phyloP scores from a whole-genome alignment of 805 yeast genomes.

The Vanderwaltozyma verrucispora region DNA sequence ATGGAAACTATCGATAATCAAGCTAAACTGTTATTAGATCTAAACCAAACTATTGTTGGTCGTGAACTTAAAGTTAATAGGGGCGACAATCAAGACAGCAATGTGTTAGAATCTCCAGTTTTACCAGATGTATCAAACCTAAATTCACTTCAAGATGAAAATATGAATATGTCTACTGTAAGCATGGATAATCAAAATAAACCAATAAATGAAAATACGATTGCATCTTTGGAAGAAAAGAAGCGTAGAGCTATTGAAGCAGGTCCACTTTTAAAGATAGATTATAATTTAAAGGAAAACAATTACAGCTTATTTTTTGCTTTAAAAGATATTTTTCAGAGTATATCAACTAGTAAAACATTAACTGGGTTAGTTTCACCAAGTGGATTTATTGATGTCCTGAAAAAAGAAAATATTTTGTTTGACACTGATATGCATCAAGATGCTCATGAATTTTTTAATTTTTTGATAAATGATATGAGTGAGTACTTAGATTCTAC shows the following conservation, averaged over 20 bases:
- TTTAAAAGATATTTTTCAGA: constrained; percentile 75
- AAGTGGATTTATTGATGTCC: constrained; percentile 53
- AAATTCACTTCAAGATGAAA: too few relatives aligned
- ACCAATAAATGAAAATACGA: background rate
- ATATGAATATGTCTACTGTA: too few relatives aligned
- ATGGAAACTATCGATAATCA: background rate
- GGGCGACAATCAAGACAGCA: too few relatives aligned
- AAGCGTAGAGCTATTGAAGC: constrained; percentile 65
- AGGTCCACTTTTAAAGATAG: constrained; percentile 80
- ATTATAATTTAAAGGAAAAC: constrained; percentile 37
- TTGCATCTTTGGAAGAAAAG: constrained; percentile 41
- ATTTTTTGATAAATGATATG: constrained; percentile 72
- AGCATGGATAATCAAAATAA: too few relatives aligned
- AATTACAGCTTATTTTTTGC: constrained; percentile 45
- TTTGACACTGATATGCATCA: constrained; percentile 93
- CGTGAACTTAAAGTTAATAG: too few relatives aligned
- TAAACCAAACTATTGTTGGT: background rate
- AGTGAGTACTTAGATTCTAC: constrained; percentile 32
- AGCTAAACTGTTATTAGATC: background rate
- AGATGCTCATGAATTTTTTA: constrained; percentile 94
- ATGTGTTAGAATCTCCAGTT: background rate
- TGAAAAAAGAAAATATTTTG: constrained; percentile 74
- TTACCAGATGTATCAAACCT: background rate
- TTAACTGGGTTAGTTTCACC: constrained; percentile 83
- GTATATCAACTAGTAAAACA: constrained; percentile 60